phyloP scores from a whole-genome alignment of 179 eudicot species.

The Camellia oleifera region DNA sequence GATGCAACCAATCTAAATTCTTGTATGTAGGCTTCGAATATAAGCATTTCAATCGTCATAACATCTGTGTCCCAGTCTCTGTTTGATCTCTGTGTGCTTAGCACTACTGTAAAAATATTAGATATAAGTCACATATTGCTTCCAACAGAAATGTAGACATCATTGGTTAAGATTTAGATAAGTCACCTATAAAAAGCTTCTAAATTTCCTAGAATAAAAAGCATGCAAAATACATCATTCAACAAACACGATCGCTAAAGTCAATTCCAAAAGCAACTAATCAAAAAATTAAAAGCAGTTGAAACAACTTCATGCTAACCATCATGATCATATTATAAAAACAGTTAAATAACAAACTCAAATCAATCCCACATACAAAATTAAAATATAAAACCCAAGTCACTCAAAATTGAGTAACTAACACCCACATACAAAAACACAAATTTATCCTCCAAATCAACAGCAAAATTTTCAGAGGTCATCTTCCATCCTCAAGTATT shows the following conservation, averaged over 20 bases:
- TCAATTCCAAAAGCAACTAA: neutral
- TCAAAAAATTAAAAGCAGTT: neutral
- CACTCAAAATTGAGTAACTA: too few species aligned
- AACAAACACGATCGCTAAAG: neutral
- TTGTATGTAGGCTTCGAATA: too few species aligned
- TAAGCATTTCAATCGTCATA: neutral
- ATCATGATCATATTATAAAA: neutral
- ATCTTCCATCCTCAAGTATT: slow-evolving; percentile 72
- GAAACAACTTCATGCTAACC: neutral
- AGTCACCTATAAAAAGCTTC: neutral
- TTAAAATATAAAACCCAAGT: neutral
- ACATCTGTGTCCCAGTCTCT: too few species aligned
- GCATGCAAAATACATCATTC: neutral
- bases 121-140: neutral
- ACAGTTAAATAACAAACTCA: neutral
- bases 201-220: neutral
- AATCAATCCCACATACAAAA: neutral
- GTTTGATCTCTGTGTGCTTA: too few species aligned
- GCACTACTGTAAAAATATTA: neutral
- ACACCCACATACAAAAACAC: too few species aligned
- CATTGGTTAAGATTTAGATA: too few species aligned
- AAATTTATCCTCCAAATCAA: slow-evolving; percentile 6
- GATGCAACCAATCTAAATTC: neutral
- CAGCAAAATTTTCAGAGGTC: slow-evolving; percentile 34
- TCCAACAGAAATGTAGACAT: neutral